Base-by-base conservation (phyloP, 1,139 yeast genomes). In the Taphrina pruni region DNA sequence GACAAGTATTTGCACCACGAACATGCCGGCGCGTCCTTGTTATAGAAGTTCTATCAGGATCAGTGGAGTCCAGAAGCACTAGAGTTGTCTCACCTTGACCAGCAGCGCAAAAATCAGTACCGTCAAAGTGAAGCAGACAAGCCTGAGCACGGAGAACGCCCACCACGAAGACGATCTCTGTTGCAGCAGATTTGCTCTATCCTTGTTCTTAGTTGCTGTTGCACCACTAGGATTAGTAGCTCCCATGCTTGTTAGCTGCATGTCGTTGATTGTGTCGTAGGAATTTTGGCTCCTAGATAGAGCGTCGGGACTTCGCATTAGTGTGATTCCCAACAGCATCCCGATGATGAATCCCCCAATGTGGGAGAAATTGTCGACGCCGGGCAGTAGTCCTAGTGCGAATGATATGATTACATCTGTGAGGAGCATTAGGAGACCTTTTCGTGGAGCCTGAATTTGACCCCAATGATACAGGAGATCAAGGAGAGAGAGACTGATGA, bases 301-400 rank as follows among this genome's bases (percentile, higher is more conserved):
- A 1, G 55, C 14, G 43, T 64, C 67, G 26, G 94, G 94, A 72
- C 87, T 88, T 58, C 86, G 82, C 46, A 88, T 75, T n/a, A 88
- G 73, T 0, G 84, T 78, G 0, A 86, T 76, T 0, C 89, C 86
- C 48, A 82, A 73, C 38, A 86, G 77, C 0, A 87, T 64, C 0
- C 94, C 94, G 79, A 86, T 79, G 36, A 87, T 85, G 77, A 88
- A 88, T 3, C 94, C 94, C 6, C 94, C 94, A 72, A 88, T 84
- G 76, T 88, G 94, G 69, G 90, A 84, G 75, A 88, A 88, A 76
- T 88, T 88, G 77, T 88, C 94, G 69, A 88, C 77, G 0, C 94
- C 94, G 0, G 94, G 94, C 21, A 88, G 78, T 43, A 88, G 78
- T 0, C 94, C 94, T 38, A 88, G 78, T 1, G 85, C 89, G 69